These are phyloP conservation scores for Dothidotthia symphoricarpi DNA, from an alignment of 2,329 filamentous ascomycete genomes.

Conservation along the genomic window DNA sequence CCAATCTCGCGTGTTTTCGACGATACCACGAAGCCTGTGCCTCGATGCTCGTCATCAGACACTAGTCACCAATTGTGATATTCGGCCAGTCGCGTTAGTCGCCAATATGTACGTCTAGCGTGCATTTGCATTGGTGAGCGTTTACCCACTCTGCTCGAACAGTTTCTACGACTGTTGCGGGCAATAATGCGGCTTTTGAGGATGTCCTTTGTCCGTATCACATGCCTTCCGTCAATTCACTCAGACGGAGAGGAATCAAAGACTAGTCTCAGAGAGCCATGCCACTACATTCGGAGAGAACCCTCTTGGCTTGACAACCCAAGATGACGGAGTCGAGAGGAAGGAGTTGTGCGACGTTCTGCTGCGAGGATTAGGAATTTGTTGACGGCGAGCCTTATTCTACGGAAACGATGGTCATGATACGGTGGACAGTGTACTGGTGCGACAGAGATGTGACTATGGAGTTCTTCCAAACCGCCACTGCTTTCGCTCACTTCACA, in stretches of 20 bases:
- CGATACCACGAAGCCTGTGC: constrained; percentile 49
- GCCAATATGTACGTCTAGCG: constrained; percentile 56
- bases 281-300: constrained; percentile 75
- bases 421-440: constrained; percentile 7
- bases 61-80: constrained; percentile 49
- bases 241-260: constrained; percentile 78
- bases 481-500: constrained; percentile 10
- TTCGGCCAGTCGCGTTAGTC: constrained; percentile 67
- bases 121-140: constrained; percentile 57
- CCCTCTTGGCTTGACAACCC: constrained; percentile 18
- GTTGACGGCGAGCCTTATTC: constrained; percentile 7
- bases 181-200: constrained; percentile 77
- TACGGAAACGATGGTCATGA: constrained; percentile 16
- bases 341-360: constrained; percentile 19
- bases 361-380: constrained; percentile 27
- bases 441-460: constrained; percentile 7
- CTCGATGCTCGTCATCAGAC: constrained; percentile 48
- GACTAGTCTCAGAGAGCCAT: constrained; percentile 87
- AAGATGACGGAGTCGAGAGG: constrained; percentile 16
- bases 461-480: constrained; percentile 19
- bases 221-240: constrained; percentile 58
- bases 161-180: constrained; percentile 21
- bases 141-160: constrained; percentile 45
- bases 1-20: constrained; percentile 43
- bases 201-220: constrained; percentile 89